These are phyloP conservation scores for Dalbergia cochinchinensis DNA, from an alignment of 306 rosid species.

Conservation along the genomic window DNA sequence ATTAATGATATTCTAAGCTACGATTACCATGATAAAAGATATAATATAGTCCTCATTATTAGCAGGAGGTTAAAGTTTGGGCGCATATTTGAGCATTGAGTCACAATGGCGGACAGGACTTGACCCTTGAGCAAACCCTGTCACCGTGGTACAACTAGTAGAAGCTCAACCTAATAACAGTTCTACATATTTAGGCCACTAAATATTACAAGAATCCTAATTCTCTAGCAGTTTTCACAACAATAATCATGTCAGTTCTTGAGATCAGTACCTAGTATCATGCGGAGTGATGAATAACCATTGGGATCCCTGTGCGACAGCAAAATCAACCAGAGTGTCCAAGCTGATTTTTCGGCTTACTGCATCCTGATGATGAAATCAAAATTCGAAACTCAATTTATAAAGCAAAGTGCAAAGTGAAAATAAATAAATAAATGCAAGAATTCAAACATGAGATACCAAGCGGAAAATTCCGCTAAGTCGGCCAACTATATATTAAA, in stretches of 20 bases:
- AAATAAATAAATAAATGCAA: background rate
- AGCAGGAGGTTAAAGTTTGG: too few relatives aligned
- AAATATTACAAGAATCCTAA: background rate
- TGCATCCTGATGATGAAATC: constrained; percentile 74
- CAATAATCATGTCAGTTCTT: constrained; percentile 17
- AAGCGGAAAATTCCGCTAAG: background rate
- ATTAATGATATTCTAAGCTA: too few relatives aligned
- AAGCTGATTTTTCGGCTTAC: constrained; percentile 94
- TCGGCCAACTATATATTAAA: background rate
- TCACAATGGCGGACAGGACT: too few relatives aligned
- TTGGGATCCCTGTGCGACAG: constrained; percentile 86
- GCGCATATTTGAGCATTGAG: too few relatives aligned
- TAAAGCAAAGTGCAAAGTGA: background rate
- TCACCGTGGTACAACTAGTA: background rate
- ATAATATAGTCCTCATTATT: too few relatives aligned
- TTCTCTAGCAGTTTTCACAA: background rate
- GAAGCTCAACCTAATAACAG: constrained; percentile 1
- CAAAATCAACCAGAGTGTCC: constrained; percentile 88
- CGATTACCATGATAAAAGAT: too few relatives aligned
- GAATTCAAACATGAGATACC: background rate
- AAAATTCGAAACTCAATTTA: constrained; percentile 16
- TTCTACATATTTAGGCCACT: background rate
- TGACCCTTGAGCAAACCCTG: too few relatives aligned
- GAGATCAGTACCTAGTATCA: constrained; percentile 77
- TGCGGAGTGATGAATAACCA: constrained; percentile 97